These are phyloP conservation scores for Russula sp. DNA, from an alignment of 768 basidiomycete species.

Conservation along the genomic window DNA sequence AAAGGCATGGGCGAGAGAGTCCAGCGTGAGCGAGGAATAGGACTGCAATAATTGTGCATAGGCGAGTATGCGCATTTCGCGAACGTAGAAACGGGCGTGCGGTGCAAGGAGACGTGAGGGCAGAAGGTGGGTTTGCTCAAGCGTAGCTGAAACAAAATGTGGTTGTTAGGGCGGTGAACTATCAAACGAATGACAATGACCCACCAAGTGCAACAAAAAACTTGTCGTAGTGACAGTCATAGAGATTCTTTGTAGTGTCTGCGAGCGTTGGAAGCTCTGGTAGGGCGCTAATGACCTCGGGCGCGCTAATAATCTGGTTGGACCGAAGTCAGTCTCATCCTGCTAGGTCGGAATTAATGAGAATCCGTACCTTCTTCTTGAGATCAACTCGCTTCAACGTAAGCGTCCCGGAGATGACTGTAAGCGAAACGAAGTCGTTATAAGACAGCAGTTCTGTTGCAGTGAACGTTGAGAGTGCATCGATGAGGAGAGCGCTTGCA, in stretches of 20 bases:
- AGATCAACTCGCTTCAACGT: slow-evolving; percentile 78
- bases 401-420: slow-evolving; percentile 76
- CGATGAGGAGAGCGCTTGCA: slow-evolving; percentile 81
- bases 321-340: not conserved
- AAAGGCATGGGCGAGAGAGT: slow-evolving; percentile 81
- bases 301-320: slow-evolving; percentile 70
- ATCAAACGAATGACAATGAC: slow-evolving; percentile 27
- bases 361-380: slow-evolving; percentile 77
- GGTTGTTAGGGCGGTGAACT: slow-evolving; percentile 1
- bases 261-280: slow-evolving; percentile 80
- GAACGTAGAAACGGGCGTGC: slow-evolving; percentile 85
- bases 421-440: slow-evolving; percentile 84
- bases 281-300: slow-evolving; percentile 84
- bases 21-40: slow-evolving; percentile 85
- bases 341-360: not conserved
- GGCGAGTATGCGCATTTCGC: slow-evolving; percentile 94
- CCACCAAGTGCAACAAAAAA: slow-evolving; percentile 87
- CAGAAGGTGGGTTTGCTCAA: slow-evolving; percentile 85
- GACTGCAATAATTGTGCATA: slow-evolving; percentile 90
- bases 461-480: slow-evolving; percentile 92
- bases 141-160: slow-evolving; percentile 53
- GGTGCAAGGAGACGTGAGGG: slow-evolving; percentile 82
- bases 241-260: slow-evolving; percentile 80
- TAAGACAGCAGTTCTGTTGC: slow-evolving; percentile 86
- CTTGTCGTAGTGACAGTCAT: slow-evolving; percentile 91